Conservation (phyloP, 1,284 basidiomycete species). For the Moesziomyces sp. region DNA sequence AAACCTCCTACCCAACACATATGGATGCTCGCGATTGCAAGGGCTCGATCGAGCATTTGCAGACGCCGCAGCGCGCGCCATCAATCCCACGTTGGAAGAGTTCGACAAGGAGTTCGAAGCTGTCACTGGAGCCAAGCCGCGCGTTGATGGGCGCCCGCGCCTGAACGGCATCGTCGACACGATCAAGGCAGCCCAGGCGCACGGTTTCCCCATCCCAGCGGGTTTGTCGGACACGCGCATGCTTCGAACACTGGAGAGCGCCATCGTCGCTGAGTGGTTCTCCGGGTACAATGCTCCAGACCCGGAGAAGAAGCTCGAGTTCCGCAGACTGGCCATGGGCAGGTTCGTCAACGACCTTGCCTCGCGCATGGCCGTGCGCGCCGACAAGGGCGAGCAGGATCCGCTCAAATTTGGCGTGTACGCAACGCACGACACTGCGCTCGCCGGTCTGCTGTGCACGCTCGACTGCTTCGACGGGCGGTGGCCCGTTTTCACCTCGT, state of each 20-base stretch:
- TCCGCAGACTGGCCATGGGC: constrained; percentile 81
- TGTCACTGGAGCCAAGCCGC: constrained; percentile 77
- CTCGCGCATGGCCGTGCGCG: constrained; percentile 71
- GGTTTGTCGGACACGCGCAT: constrained; percentile 36
- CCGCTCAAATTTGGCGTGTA: constrained; percentile 70
- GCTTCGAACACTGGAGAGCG: constrained; percentile 73
- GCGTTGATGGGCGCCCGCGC: constrained; percentile 80
- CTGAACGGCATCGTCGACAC: constrained; percentile 84
- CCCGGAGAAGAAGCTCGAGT: constrained; percentile 72
- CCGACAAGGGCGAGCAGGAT: constrained; percentile 36
- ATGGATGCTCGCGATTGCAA: constrained; percentile 75
- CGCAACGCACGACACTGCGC: constrained; percentile 74
- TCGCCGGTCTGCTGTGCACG: constrained; percentile 77
- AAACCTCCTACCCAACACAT: constrained; percentile 78
- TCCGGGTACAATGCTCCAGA: constrained; percentile 70
- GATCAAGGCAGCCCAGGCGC: constrained; percentile 73
- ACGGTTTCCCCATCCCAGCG: constrained; percentile 71
- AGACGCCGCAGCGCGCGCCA: constrained; percentile 71
- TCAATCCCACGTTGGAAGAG: constrained; percentile 76
- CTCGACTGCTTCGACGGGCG: constrained; percentile 81
- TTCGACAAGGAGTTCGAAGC: constrained; percentile 77
- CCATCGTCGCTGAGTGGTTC: constrained; percentile 83
- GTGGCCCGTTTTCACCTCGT: constrained; percentile 69
- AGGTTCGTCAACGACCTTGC: constrained; percentile 76
- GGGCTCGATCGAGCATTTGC: constrained; percentile 53